Base-by-base conservation (phyloP, 345 rosid genomes). In the Theobroma cacao region DNA sequence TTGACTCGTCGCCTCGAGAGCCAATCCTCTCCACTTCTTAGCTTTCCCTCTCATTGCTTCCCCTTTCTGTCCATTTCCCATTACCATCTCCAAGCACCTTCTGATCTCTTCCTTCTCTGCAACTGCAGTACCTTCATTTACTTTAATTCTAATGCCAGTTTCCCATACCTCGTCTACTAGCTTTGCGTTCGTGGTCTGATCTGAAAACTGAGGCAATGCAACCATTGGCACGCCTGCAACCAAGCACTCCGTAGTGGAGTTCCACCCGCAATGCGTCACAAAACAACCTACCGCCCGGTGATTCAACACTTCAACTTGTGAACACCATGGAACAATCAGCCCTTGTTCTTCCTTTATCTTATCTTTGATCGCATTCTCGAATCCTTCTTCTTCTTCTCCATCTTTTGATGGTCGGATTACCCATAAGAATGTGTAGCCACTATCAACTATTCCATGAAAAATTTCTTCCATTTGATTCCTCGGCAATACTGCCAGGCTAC, bases 181-280 rank as follows among this genome's bases (percentile, higher is more conserved):
- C 85, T 67, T 87, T 17, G 86, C 82, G 5, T 83, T 85, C 47
- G 82, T 78, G 48, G 17, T 20, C 26, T 87, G 90, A 43, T 87
- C 88, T 0, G 90, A 53, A 82, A 82, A 87, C 47, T 79, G 86
- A 3, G 88, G 88, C 34, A 72, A 72, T 0, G 77, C 82, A 74
- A 87, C 83, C 85, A 85, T 58, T 0, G 86, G 88, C 28, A 84
- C 85, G 11, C 88, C 90, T 0, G 77, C 63, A 14, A 53, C 65
- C 74, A 85, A 52, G 82, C 90, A 78, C 78, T 87, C 87, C 0
- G 75, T 45, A 12, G 81, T 79, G 9, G 88, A 87, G 76, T 79
- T 87, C 89, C 89, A 87, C 7, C 89, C 86, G 2, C 88, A 87
- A 50, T 87, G 90, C 26, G 85, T 81, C 50, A 85, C 15, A 53